Base-by-base conservation (phyloP, 2,329 filamentous ascomycete species). In the Aspergillus hortae region DNA sequence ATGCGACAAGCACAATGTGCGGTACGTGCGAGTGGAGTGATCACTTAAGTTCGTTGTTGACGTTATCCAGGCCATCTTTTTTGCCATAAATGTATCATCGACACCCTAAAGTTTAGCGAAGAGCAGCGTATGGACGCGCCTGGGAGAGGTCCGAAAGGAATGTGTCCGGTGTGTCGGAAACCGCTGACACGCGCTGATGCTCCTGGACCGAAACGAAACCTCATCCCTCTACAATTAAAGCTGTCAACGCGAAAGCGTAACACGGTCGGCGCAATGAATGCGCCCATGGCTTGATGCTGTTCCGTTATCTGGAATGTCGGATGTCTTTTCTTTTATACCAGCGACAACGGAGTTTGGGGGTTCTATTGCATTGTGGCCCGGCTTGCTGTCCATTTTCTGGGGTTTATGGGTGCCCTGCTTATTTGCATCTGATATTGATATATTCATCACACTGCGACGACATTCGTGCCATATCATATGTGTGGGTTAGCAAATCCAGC, bases 21-120 rank as follows among this genome's bases (percentile, higher is more conserved):
- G 83, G 82, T 84, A 73, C 50, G 78, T 71, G 19, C 25, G 12
- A 17, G 10, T 33, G 15, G 2, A 17, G 2, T 41, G 9, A 9
- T 10, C 9, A 14, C 9, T 17, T 48, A 14, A 14, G 44, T 15
- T 53, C 23, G 44, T 40, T 52, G 51, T 58, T 15, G 61, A 41
- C 33, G 10, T 15, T 9, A 25, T 40, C 9, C 51, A 84, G 81
- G 83, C 0, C 83, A 86, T 61, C 72, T 86, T 21, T 86, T 85
- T 66, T 86, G 83, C 63, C 82, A 86, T 59, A 78, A 79, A 33
- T 86, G 83, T 59, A 78, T 86, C 40, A 77, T 80, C 46, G 80
- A 84, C 62, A 79, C 81, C n/a, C 68, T 86, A 15, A 79, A 79
- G 36, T 78, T 77, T 23, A 77, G 77, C 41, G 80, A 83, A 58